A percentile compares a stretch with the other conserved stretches of the same genome.
Evolutionary conservation across 1,139 yeast genomes (phyloP).

Genomic region (Candida neerlandica): DNA sequence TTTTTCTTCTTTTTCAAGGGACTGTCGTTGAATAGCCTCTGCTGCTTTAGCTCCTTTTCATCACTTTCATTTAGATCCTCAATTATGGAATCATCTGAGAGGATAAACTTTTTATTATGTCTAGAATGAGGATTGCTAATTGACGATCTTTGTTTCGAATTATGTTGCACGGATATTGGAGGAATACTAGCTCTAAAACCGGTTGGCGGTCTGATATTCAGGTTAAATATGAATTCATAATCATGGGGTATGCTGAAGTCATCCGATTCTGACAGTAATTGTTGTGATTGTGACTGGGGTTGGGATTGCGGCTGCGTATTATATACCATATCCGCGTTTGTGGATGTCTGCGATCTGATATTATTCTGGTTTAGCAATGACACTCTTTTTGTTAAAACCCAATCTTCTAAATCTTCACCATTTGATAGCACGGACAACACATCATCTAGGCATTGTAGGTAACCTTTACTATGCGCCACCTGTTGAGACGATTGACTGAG

Average conservation of each 20-base stretch:
- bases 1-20: constrained; percentile 16
- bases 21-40: constrained; percentile 10
- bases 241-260: constrained; percentile 31
- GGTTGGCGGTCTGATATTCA: constrained; percentile 32
- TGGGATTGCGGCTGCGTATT: neutral
- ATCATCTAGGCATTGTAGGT: constrained; percentile 59
- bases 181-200: constrained; percentile 50
- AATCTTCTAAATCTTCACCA: constrained; percentile 53
- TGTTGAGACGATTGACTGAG: constrained; percentile 49
- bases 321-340: neutral
- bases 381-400: constrained; percentile 53
- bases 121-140: constrained; percentile 7
- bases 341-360: neutral
- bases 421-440: constrained; percentile 47
- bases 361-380: constrained; percentile 37
- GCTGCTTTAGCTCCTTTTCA: constrained; percentile 6
- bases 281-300: neutral
- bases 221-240: constrained; percentile 38
- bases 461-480: constrained; percentile 52
- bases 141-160: constrained; percentile 18
- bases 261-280: constrained; percentile 6
- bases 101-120: constrained; percentile 9
- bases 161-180: constrained; percentile 45
- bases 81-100: constrained; percentile 11
- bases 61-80: constrained; percentile 14